phyloP scores from a whole-genome alignment of 73 alveolate species.

The Symbiodinium pilosum region DNA sequence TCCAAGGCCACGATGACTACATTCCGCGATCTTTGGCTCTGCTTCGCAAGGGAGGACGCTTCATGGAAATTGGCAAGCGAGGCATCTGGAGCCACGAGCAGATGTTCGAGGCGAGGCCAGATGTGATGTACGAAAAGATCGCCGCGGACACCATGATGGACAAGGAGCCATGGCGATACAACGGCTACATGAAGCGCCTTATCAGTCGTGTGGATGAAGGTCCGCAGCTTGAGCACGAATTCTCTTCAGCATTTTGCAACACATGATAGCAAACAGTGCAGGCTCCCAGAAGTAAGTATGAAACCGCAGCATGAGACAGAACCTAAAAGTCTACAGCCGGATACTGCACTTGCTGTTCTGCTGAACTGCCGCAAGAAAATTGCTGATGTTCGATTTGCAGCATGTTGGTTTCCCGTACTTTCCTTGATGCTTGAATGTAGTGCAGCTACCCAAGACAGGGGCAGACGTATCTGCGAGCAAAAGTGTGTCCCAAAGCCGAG shows the following conservation, averaged over 20 bases:
- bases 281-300: too few species aligned
- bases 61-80: constrained; percentile 95
- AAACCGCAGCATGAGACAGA: too few species aligned
- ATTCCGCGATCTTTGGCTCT: constrained; percentile 77
- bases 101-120: constrained; percentile 94
- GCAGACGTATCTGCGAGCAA: not conserved
- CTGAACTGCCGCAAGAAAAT: too few species aligned
- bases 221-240: too few species aligned
- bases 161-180: constrained; percentile 91
- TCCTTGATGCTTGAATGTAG: not conserved
- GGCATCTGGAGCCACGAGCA: constrained; percentile 94
- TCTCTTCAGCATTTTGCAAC: too few species aligned
- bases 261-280: too few species aligned
- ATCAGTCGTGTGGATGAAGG: constrained; percentile 84
- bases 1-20: constrained; percentile 82
- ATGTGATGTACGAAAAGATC: constrained; percentile 92
- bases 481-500: not conserved
- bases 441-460: too few species aligned
- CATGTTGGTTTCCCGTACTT: too few species aligned
- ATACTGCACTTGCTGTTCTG: too few species aligned
- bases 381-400: too few species aligned
- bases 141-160: constrained; percentile 94
- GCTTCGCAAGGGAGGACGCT: constrained; percentile 79
- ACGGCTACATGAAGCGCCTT: constrained; percentile 91
- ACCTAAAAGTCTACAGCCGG: too few species aligned